Evolutionary conservation across 257 asterid species (phyloP).

Genomic region (Nicotiana paniculata): DNA sequence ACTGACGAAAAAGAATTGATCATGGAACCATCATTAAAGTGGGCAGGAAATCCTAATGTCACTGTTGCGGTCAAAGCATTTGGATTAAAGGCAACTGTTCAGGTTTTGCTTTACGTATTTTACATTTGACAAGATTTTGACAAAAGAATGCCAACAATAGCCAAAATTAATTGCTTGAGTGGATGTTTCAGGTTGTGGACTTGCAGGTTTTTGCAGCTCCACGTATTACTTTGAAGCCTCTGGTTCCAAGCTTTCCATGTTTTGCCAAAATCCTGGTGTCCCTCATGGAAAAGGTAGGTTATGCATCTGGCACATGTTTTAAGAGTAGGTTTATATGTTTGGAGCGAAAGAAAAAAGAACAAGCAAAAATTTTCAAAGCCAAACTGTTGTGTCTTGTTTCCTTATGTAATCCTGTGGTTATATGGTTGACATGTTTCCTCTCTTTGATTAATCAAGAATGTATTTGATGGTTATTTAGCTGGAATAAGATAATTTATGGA

Average conservation of each 20-base stretch:
- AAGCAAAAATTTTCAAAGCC: not conserved
- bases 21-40: conserved; percentile 94
- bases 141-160: not conserved
- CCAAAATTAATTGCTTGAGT: not conserved
- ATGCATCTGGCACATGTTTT: not conserved
- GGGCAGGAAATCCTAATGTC: conserved; percentile 97
- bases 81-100: conserved; percentile 84
- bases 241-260: conserved; percentile 99
- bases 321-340: not conserved
- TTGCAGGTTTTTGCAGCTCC: conserved; percentile 91
- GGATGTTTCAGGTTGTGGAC: conserved; percentile 71
- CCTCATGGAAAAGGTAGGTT: conserved; percentile 83
- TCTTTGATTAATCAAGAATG: not conserved
- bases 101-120: conserved; percentile 40
- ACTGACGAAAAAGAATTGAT: conserved; percentile 87
- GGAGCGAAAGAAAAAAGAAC: not conserved
- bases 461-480: not conserved
- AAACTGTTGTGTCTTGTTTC: not conserved
- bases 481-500: not conserved
- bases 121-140: not conserved
- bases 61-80: conserved; percentile 66
- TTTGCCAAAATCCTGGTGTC: conserved; percentile 67
- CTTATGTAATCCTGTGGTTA: not conserved
- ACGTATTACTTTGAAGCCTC: conserved; percentile 91
- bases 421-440: not conserved